These are phyloP conservation scores for Fimicolochytrium jonesii DNA, from an alignment of 192 early-diverging fungal genomes.

Conservation along the genomic window DNA sequence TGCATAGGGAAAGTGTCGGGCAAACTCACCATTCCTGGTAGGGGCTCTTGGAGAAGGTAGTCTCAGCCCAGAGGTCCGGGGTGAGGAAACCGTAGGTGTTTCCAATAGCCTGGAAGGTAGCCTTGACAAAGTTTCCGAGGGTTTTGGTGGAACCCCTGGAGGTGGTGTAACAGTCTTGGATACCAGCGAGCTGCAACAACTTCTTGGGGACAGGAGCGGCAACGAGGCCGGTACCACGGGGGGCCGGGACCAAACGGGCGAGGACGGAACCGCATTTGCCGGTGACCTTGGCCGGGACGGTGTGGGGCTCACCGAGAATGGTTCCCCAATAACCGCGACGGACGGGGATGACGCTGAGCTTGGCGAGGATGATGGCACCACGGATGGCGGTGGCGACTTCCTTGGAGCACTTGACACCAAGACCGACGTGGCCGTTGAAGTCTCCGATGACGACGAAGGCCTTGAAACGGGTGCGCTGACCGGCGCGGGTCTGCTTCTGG, in stretches of 20 bases:
- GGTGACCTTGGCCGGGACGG: slow-evolving; percentile 88
- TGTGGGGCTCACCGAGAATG: slow-evolving; percentile 94
- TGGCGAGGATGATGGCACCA: slow-evolving; percentile 98
- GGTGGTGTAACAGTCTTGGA: slow-evolving; percentile 96
- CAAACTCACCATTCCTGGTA: slow-evolving; percentile 68
- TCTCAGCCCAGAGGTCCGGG: slow-evolving; percentile 94
- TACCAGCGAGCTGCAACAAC: slow-evolving; percentile 94
- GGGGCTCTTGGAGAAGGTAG: slow-evolving; percentile 79
- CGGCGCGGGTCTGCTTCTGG: slow-evolving; percentile 99
- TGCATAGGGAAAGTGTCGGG: background rate
- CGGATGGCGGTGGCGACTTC: slow-evolving; percentile 98
- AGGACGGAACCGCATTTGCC: slow-evolving; percentile 75
- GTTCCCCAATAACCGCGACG: slow-evolving; percentile 99
- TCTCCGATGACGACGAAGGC: slow-evolving; percentile 99
- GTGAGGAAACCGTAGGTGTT: slow-evolving; percentile 97
- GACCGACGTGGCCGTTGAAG: slow-evolving; percentile 94
- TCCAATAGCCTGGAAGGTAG: slow-evolving; percentile 92
- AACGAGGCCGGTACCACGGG: slow-evolving; percentile 98
- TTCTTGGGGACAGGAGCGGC: slow-evolving; percentile 97
- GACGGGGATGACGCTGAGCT: slow-evolving; percentile 96
- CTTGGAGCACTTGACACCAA: slow-evolving; percentile 99
- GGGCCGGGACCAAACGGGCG: slow-evolving; percentile 93
- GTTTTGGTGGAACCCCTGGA: slow-evolving; percentile 96
- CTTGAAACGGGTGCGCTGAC: slow-evolving; percentile 99
- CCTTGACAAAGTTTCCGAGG: slow-evolving; percentile 99